These are phyloP conservation scores for Acer campestre DNA, from an alignment of 345 rosid species.

Conservation along the genomic window DNA sequence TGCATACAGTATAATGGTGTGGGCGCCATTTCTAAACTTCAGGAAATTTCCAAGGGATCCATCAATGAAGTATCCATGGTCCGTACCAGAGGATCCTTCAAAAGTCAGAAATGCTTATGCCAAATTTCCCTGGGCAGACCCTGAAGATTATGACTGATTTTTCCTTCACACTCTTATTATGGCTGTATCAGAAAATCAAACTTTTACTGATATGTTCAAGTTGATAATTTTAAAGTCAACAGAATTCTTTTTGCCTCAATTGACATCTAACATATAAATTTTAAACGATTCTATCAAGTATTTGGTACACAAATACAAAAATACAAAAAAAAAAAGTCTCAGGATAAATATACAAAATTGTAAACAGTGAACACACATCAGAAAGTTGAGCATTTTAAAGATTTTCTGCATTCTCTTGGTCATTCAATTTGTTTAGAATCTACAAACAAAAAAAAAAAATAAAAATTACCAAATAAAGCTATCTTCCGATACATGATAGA, in stretches of 20 bases:
- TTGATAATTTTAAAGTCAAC: not conserved
- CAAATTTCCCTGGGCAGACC: slow-evolving; percentile 76
- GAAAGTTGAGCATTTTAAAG: not conserved
- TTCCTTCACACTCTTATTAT: not conserved
- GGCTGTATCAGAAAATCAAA: not conserved
- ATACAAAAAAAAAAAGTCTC: no score
- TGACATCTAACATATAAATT: no score
- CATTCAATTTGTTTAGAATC: slow-evolving; percentile 11
- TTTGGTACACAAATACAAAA: no score
- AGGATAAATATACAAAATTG: no score
- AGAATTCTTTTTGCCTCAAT: no score
- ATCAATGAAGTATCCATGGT: slow-evolving; percentile 80
- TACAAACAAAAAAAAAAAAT: not conserved
- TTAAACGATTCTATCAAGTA: no score
- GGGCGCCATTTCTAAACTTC: slow-evolving; percentile 96
- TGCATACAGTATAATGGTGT: slow-evolving; percentile 55
- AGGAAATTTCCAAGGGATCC: slow-evolving; percentile 92
- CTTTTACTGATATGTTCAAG: not conserved
- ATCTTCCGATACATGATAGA: not conserved
- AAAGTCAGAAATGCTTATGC: slow-evolving; percentile 46
- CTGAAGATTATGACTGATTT: slow-evolving; percentile 69
- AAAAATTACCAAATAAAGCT: not conserved
- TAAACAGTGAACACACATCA: no score
- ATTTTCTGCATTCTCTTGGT: slow-evolving; percentile 6
- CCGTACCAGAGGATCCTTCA: slow-evolving; percentile 67